Base-by-base conservation (phyloP, 306 rosid genomes). In the Corylus avellana region DNA sequence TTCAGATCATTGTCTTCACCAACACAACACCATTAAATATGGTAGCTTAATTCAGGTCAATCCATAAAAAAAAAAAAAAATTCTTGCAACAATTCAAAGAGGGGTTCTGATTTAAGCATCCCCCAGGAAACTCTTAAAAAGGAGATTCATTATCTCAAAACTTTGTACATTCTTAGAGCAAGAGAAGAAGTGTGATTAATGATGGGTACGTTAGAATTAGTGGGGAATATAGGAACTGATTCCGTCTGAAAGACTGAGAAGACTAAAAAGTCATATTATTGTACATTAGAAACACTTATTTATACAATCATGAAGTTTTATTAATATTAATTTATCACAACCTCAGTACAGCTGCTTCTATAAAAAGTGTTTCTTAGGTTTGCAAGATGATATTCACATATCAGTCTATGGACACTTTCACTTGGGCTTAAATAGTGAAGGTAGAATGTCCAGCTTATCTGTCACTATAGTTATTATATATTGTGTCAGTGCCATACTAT, bases 51-150 rank as follows among this genome's bases (percentile, higher is more conserved):
- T 64, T 54, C 42, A 5, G 25, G 25, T 67, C 17, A 68, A 50
- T 51, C 20, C 32, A 35, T n/a, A 27, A 63, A 32, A 32, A 12
- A 3, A 39, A 0, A 39, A 2, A 35, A 2, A 35, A 32, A 22
- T 32, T 64, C 46, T 64, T 64, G 35, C 20, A 35, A 64, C n/a
- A 64, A 64, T 35, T 35, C 22, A 64, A 29, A 64, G 70, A 64
- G n/a, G 32, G 72, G 42, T 53, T 39, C 82, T 74, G n/a, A 80
- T 13, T 54, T 77, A 77, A 80, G 73, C 76, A 80, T 81, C 70
- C 55, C 29, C 56, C 29, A 54, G 37, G 48, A 73, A 73, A 82
- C 61, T 16, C 56, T 71, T 74, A 50, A 9, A 77, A 72, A 71
- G n/a, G 22, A 50, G 73, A 85, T 57, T 4, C 75, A 49, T 57